Percentiles rank a stretch among this genome's conserved stretches.
phyloP scores from a whole-genome alignment of 225 moss, liverwort and hornwort genomes.

The Antitrichia curtipendula region DNA sequence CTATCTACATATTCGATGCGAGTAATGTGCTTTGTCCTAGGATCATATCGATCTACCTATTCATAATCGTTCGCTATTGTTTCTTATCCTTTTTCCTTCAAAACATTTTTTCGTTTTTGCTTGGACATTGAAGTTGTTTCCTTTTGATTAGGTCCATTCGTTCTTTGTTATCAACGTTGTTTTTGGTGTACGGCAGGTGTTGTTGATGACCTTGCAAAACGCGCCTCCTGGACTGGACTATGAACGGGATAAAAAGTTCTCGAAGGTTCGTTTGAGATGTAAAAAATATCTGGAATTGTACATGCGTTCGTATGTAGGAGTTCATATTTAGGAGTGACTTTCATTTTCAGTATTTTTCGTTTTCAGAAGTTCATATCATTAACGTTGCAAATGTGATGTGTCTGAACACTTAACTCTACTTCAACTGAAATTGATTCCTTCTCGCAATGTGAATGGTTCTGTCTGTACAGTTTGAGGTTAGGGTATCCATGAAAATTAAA shows the following conservation, averaged over 20 bases:
- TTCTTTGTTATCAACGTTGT: not conserved
- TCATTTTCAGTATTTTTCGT: not conserved
- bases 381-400: not conserved
- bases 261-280: constrained; percentile 43
- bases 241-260: constrained; percentile 90
- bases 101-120: not conserved
- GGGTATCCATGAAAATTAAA: not conserved
- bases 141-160: not conserved
- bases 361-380: not conserved
- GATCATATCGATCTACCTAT: not conserved
- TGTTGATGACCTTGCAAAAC: constrained; percentile 97
- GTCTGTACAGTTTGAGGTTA: not conserved
- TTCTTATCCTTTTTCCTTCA: not conserved
- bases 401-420: not conserved
- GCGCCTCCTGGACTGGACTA: constrained; percentile 95
- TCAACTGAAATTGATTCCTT: not conserved
- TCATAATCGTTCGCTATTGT: not conserved
- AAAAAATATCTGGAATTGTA: not conserved
- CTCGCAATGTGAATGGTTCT: not conserved
- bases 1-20: not conserved
- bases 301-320: not conserved
- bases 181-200: constrained; percentile 27
- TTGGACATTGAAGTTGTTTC: not conserved
- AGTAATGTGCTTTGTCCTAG: not conserved
- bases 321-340: not conserved